Evolutionary conservation across 2,329 filamentous ascomycete species (phyloP), one percentile per base, ranked within the genome.

Genomic region (Aspergillus melleus): DNA sequence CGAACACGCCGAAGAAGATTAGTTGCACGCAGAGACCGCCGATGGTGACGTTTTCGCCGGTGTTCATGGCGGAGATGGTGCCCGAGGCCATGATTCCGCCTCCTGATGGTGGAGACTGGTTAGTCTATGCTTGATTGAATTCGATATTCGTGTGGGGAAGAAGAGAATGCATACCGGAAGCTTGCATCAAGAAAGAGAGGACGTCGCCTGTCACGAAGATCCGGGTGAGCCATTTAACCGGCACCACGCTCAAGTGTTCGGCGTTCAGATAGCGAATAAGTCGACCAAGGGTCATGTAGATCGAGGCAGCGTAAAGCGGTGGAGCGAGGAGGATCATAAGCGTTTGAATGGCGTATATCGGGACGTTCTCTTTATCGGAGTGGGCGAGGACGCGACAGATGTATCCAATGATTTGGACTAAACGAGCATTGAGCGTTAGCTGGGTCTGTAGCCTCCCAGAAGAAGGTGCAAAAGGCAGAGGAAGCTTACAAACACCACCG

Each of bases 21-120:
- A 89, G 77, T 67, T 89, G 86, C 16, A 87, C 69, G 32, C 83
- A 69, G 2, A 89, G 73, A 2, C 86, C 86, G 1, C 65, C 80
- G 8, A 88, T 71, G n/a, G 88, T 80, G 52, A 88, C 74, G 16
- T 67, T 58, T 52, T 70, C 64, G 10, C 63, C 66, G 8, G 49
- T 44, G 8, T 57, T 55, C 44, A 61, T 54, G 30, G 59, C 49
- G 39, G 49, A n/a, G 20, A 55, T 46, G 26, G 55, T 55, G 10
- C 60, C 58, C 1, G 49, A 64, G 11, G 64, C 55, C 61, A 68
- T 64, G 3, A 64, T 59, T 10, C 60, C 65, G 20, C 66, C 66
- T 10, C 63, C 67, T 66, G 22, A 3, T n/a, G 24, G 26, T 11
- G 4, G 32, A 12, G 14, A 6, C 32, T 6, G 8, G 44, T 59